A percentile compares a stretch with the other conserved stretches of the same genome.
These are phyloP conservation scores for Arabidopsis arenosa DNA, from an alignment of 345 rosid genomes.

Conservation along the genomic window DNA sequence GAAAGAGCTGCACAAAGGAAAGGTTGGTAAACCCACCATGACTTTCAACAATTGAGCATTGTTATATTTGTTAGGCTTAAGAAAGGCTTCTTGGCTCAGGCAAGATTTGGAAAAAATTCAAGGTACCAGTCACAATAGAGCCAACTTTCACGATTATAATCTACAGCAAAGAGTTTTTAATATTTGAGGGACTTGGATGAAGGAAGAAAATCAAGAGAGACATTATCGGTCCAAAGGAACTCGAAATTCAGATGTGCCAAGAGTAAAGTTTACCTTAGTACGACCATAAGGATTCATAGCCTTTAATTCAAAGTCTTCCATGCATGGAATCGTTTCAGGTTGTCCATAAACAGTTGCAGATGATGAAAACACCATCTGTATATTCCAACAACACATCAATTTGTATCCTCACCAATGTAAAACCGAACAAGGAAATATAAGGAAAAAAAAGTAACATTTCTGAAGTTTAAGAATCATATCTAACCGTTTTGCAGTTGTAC, in stretches of 20 bases:
- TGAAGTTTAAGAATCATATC: constrained; percentile 10
- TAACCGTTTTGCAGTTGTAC: constrained; percentile 72
- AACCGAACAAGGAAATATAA: not conserved
- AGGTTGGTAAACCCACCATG: constrained; percentile 18
- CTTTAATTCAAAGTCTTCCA: constrained; percentile 68
- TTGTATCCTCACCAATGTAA: not conserved
- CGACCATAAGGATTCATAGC: constrained; percentile 98
- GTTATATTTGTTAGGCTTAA: constrained; percentile 18
- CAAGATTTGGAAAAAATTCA: not conserved
- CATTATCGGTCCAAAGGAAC: not conserved
- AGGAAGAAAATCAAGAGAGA: not conserved
- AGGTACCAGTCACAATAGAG: not conserved
- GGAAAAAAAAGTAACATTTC: not conserved
- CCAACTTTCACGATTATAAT: constrained; percentile 9
- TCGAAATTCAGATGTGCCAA: constrained; percentile 1
- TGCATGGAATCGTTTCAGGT: constrained; percentile 84
- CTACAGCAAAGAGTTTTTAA: constrained; percentile 1
- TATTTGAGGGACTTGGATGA: not conserved
- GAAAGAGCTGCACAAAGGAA: constrained; percentile 69
- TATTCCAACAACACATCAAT: constrained; percentile 10
- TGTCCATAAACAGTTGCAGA: constrained; percentile 97
- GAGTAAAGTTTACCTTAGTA: constrained; percentile 66
- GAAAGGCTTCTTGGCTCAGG: constrained; percentile 17
- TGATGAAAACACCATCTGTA: constrained; percentile 92
- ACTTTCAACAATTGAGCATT: not conserved